Evolutionary conservation across 208 protist genomes (phyloP).

Genomic region (Leishmania tarentolae): DNA sequence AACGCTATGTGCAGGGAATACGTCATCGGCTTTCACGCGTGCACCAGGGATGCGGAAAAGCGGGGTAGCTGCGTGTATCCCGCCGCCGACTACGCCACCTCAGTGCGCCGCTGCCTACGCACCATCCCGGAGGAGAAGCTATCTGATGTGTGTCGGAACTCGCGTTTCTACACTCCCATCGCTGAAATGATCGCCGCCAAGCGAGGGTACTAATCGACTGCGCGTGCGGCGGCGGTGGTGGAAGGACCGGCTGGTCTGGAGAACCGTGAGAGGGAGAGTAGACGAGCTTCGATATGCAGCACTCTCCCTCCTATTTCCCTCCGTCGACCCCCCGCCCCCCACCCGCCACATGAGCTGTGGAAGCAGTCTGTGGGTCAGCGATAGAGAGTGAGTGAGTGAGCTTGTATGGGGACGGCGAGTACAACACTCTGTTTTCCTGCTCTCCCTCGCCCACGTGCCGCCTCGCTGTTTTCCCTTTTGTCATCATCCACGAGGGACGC

Average conservation of each 20-base stretch:
- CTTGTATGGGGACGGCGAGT: not conserved
- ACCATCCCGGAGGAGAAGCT: slow-evolving; percentile 18
- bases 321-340: not conserved
- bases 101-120: slow-evolving; percentile 42
- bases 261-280: not conserved
- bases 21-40: slow-evolving; percentile 41
- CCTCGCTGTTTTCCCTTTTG: not conserved
- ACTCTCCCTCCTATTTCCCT: not conserved
- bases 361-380: not conserved
- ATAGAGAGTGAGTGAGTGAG: not conserved
- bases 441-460: not conserved
- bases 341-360: not conserved
- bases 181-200: slow-evolving; percentile 15
- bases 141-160: slow-evolving; percentile 30
- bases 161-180: slow-evolving; percentile 38
- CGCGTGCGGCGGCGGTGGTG: not conserved
- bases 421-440: not conserved
- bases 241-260: not conserved
- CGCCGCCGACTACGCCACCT: slow-evolving; percentile 26
- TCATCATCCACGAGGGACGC: not conserved
- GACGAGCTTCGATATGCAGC: not conserved
- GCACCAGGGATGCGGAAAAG: slow-evolving; percentile 37
- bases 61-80: slow-evolving; percentile 32
- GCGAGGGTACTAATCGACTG: not conserved
- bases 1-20: slow-evolving; percentile 34